Percentiles rank a stretch among this genome's conserved stretches.
phyloP scores from a whole-genome alignment of 2,329 filamentous ascomycete species.

The Dactylellina haptotyla region DNA sequence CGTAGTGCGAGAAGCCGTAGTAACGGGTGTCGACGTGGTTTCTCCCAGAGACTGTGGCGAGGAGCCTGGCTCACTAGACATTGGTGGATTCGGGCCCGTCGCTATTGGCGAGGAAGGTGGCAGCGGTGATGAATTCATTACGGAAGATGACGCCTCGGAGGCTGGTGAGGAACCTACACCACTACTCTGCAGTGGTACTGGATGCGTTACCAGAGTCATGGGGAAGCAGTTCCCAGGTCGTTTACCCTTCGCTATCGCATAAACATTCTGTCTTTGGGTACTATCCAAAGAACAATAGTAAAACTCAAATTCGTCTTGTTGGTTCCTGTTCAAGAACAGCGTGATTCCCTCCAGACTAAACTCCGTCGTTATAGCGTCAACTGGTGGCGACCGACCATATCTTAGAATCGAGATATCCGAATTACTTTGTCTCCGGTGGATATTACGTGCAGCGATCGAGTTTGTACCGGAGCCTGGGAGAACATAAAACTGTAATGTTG shows the following conservation, averaged over 20 bases:
- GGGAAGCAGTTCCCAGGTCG: background rate
- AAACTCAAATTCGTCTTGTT: conserved; percentile 2
- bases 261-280: background rate
- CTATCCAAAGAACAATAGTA: conserved; percentile 16
- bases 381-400: background rate
- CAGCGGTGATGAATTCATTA: background rate
- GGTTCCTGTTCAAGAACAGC: background rate
- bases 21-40: too few species aligned
- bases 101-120: too few species aligned
- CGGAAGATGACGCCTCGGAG: background rate
- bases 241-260: background rate
- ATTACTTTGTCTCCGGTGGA: background rate
- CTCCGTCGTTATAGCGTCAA: background rate
- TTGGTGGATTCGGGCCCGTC: too few species aligned
- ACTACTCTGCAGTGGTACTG: background rate
- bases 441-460: background rate
- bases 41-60: background rate
- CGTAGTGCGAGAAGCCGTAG: background rate
- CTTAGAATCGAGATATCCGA: conserved; percentile 3
- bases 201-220: conserved; percentile 11
- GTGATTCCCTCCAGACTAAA: conserved; percentile 16
- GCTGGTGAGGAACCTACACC: background rate
- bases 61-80: background rate
- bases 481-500: conserved; percentile 3
- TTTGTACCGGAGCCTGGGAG: background rate